These are phyloP conservation scores for Arthroderma sp. DNA, from an alignment of 2,329 filamentous ascomycete genomes.

Conservation along the genomic window DNA sequence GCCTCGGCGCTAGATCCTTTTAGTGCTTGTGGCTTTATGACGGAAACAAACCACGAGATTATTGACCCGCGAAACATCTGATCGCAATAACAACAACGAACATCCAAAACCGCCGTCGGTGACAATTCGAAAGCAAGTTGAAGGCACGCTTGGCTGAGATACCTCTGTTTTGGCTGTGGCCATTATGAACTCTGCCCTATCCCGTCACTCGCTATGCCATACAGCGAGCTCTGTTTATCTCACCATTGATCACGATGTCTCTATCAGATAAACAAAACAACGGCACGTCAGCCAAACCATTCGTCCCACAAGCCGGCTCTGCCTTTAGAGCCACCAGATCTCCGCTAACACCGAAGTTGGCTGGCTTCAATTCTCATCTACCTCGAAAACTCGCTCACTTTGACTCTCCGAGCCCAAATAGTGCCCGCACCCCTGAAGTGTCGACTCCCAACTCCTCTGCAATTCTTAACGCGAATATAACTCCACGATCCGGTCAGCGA, in stretches of 20 bases:
- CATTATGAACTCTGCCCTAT: conserved; percentile 26
- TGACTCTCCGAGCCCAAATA: conserved; percentile 24
- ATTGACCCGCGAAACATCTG: background rate
- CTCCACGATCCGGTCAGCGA: conserved; percentile 63
- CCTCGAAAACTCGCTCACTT: conserved; percentile 25
- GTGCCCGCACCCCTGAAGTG: conserved; percentile 38
- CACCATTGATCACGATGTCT: conserved; percentile 29
- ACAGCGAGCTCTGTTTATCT: conserved; percentile 29
- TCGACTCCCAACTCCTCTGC: conserved; percentile 28
- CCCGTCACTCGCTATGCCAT: conserved; percentile 34
- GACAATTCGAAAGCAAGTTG: background rate
- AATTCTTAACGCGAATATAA: conserved; percentile 55
- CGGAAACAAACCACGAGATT: background rate
- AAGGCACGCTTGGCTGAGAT: background rate
- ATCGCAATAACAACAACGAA: background rate
- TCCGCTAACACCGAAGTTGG: conserved; percentile 50
- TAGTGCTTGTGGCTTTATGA: background rate
- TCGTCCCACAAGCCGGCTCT: conserved; percentile 52
- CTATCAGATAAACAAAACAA: conserved; percentile 42
- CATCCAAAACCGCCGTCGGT: background rate
- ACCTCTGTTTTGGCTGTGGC: conserved; percentile 17
- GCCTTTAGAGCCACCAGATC: conserved; percentile 44
- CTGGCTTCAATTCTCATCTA: conserved; percentile 24
- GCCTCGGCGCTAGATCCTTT: conserved; percentile 1
- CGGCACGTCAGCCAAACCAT: conserved; percentile 42